Evolutionary conservation across 1,139 yeast species (phyloP), one percentile per base, ranked within the genome.

Genomic region (Sugiyamaella japonica): DNA sequence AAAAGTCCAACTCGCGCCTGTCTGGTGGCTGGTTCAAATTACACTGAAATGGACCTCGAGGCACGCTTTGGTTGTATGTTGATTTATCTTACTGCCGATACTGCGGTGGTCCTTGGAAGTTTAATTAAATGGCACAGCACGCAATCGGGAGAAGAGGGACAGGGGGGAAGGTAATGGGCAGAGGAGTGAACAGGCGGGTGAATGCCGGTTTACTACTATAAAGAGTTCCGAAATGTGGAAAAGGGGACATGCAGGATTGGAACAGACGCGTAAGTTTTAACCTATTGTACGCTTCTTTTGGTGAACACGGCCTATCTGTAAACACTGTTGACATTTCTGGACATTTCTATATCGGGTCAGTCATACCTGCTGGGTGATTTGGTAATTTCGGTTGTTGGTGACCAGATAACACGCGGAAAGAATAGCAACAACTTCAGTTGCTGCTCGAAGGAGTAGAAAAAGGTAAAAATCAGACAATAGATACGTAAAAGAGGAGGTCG

Each of bases 351-450:
- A 44, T 32, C 48, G 48, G 12, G 29, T 41, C 34, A 29, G n/a
- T n/a, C n/a, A n/a, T n/a, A n/a, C n/a, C n/a, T n/a, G n/a, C n/a
- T n/a, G n/a, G n/a, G n/a, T n/a, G n/a, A 29, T 29, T 12, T 12
- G n/a, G 39, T 20, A 44, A 32, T 17, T 44, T 44, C 13, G 12
- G 44, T 16, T 17, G 48, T 44, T 38, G 12, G 48, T n/a, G 17
- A 16, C 48, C 13, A 32, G 48, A 44, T 44, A 44, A 44, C 39
- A 32, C 15, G 39, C 48, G 48, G 48, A 8, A 34, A 13, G 9
- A 12, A 34, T 34, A 34, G 13, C 38, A 34, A n/a, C 12, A 23
- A 40, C 44, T 40, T 8, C 16, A 15, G 8, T 39, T 16, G n/a
- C 38, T 34, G n/a, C 38, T 13, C 16, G 4, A 34, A 34, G 9